Evolutionary conservation across 441 rosid genomes (phyloP).

Genomic region (Pelargonium cotyledonis): DNA sequence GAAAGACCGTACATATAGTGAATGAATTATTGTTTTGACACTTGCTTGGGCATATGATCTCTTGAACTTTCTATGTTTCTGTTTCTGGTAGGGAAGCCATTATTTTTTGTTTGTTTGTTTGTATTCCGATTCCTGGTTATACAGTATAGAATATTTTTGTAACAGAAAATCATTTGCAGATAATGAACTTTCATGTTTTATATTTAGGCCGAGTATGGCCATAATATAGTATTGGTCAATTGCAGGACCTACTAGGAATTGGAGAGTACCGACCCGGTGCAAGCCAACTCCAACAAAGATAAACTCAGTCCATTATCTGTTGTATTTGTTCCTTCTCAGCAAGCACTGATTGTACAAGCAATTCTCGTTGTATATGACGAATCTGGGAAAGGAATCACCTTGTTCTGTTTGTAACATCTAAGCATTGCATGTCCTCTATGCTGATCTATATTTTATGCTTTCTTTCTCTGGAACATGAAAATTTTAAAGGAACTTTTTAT

Average conservation of each 20-base stretch:
- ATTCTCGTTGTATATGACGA: neutral
- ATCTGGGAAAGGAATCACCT: too few species aligned
- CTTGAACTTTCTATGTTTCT: neutral
- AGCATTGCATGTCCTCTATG: too few species aligned
- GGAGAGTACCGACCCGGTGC: constrained; percentile 68
- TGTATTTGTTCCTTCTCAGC: constrained; percentile 3
- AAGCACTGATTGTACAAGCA: neutral
- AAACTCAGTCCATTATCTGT: constrained; percentile 4
- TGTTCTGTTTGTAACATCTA: too few species aligned
- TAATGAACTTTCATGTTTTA: neutral
- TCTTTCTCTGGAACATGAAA: too few species aligned
- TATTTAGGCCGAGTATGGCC: too few species aligned
- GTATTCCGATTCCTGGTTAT: too few species aligned
- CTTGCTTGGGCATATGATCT: neutral
- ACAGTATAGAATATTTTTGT: too few species aligned
- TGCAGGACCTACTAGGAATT: constrained; percentile 79
- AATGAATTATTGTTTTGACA: neutral
- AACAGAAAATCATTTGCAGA: neutral
- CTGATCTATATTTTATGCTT: too few species aligned
- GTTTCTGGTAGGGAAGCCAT: neutral
- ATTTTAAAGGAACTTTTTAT: too few species aligned
- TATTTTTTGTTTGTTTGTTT: neutral
- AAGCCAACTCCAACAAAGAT: constrained; percentile 32
- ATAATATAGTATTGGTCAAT: neutral
- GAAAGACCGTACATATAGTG: too few species aligned